Evolutionary conservation across 805 yeast genomes (phyloP).

Genomic region (Ogataea henricii): DNA sequence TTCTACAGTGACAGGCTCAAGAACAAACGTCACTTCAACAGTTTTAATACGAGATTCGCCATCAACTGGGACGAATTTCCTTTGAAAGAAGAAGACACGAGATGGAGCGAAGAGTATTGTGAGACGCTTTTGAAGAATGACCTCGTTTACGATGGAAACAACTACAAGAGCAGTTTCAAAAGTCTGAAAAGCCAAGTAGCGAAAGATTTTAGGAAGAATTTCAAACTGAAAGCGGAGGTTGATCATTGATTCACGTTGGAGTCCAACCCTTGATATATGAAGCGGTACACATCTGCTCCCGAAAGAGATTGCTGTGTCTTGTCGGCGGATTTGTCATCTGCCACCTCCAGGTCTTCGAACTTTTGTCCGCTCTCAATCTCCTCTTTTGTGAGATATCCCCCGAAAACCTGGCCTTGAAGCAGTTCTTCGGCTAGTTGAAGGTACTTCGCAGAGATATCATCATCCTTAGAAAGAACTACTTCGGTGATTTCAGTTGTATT

Average conservation of each 20-base stretch:
- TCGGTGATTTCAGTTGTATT: constrained; percentile 24
- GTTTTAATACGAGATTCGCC: constrained; percentile 68
- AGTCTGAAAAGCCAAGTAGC: constrained; percentile 44
- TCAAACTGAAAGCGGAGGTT: neutral
- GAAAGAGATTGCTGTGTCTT: constrained; percentile 19
- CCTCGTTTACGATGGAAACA: constrained; percentile 41
- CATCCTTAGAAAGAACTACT: constrained; percentile 43
- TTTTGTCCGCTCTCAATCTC: constrained; percentile 41
- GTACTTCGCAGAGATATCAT: constrained; percentile 74
- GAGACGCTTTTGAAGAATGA: constrained; percentile 32
- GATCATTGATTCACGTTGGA: constrained; percentile 14
- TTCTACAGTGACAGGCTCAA: constrained; percentile 56
- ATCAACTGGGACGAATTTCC: constrained; percentile 55
- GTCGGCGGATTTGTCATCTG: constrained; percentile 9
- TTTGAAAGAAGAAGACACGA: constrained; percentile 41
- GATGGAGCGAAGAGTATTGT: constrained; percentile 39
- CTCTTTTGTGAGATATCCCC: constrained; percentile 57
- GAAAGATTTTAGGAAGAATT: constrained; percentile 34
- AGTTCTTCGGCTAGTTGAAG: constrained; percentile 51
- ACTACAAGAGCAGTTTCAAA: constrained; percentile 45
- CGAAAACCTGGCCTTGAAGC: constrained; percentile 58
- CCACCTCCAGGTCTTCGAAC: constrained; percentile 35
- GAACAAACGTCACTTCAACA: constrained; percentile 65
- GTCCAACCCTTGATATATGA: constrained; percentile 47
- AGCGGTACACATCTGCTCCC: constrained; percentile 43